Percentiles rank a stretch among this genome's conserved stretches.
Evolutionary conservation across 192 early-diverging fungal species (phyloP).

Genomic region (Gonapodya sp.): DNA sequence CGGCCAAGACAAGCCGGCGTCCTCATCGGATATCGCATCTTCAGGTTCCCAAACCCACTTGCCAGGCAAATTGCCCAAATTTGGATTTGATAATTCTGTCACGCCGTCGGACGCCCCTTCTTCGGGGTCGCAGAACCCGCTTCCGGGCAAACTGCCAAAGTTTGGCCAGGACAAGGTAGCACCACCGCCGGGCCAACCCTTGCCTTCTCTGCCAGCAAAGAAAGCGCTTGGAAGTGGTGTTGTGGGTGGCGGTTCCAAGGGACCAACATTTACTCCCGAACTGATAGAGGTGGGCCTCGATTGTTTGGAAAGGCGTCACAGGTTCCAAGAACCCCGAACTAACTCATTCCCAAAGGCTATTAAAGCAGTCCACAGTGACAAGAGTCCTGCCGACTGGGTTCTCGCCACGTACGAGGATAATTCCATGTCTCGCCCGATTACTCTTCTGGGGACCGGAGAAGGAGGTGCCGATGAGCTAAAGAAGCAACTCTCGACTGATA

Average conservation of each 20-base stretch:
- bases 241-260: neutral
- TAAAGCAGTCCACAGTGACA: slow-evolving; percentile 24
- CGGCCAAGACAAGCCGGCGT: neutral
- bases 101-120: too few species aligned
- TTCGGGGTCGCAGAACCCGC: neutral
- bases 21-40: too few species aligned
- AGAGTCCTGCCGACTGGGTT: slow-evolving; percentile 24
- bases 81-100: too few species aligned
- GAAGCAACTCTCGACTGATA: slow-evolving; percentile 16
- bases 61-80: neutral
- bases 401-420: slow-evolving; percentile 27
- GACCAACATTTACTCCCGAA: slow-evolving; percentile 18
- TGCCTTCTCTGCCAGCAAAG: neutral
- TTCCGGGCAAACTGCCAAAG: neutral
- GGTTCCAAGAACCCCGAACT: too few species aligned
- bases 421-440: slow-evolving; percentile 22
- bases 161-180: neutral
- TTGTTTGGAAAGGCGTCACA: neutral
- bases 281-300: slow-evolving; percentile 14
- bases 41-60: neutral
- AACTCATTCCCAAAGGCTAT: slow-evolving; percentile 14
- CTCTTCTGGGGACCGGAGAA: slow-evolving; percentile 19
- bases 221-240: neutral
- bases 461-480: slow-evolving; percentile 24
- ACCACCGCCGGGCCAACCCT: neutral